Evolutionary conservation across 768 basidiomycete species (phyloP).

Genomic region (Tylopilus vinaceipallidus): DNA sequence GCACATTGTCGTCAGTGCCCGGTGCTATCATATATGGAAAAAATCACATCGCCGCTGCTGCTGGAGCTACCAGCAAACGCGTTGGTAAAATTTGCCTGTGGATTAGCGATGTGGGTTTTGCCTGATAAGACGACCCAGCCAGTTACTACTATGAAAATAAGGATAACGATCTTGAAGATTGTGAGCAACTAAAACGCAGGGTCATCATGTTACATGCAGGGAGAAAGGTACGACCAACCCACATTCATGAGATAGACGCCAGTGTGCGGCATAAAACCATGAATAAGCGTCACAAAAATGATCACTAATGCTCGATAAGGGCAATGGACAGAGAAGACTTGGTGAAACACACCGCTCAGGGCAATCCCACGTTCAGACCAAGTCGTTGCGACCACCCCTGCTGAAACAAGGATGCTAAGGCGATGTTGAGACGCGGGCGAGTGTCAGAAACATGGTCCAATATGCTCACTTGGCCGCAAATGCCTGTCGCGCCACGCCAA

Average conservation of each 20-base stretch:
- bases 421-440: too few relatives aligned
- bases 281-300: conserved; percentile 47
- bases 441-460: too few relatives aligned
- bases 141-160: conserved; percentile 54
- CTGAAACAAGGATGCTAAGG: too few relatives aligned
- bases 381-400: too few relatives aligned
- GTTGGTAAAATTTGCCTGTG: conserved; percentile 55
- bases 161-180: conserved; percentile 52
- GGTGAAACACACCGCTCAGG: too few relatives aligned
- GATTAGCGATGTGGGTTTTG: conserved; percentile 52
- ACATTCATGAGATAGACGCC: conserved; percentile 60
- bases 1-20: background rate
- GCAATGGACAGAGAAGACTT: too few relatives aligned
- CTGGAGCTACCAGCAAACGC: conserved; percentile 55
- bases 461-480: conserved; percentile 33
- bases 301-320: conserved; percentile 38
- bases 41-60: conserved; percentile 46
- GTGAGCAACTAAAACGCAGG: conserved; percentile 36
- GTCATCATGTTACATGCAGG: conserved; percentile 10
- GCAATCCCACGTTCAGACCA: too few relatives aligned
- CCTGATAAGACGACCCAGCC: conserved; percentile 64
- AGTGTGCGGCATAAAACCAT: conserved; percentile 47
- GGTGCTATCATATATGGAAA: background rate
- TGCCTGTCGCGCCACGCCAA: too few relatives aligned
- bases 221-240: background rate